Conservation (phyloP, 192 early-diverging fungal species). For the Thamnidium elegans region DNA sequence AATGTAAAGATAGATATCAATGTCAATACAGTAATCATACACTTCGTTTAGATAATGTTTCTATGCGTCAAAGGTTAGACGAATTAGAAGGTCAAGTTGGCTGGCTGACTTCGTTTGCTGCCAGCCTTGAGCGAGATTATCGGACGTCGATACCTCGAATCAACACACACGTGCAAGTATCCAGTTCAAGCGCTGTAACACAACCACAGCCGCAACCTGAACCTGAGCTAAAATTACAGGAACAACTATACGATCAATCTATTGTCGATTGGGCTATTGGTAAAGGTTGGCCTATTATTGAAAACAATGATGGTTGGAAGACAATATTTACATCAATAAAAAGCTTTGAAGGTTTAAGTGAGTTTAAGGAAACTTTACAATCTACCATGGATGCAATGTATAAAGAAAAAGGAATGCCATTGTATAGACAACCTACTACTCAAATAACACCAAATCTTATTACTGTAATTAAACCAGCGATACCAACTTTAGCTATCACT, state of each 20-base stretch:
- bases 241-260: background rate
- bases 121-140: conserved; percentile 3
- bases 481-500: too few relatives aligned
- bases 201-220: background rate
- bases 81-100: conserved; percentile 6
- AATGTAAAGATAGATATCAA: conserved; percentile 14
- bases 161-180: background rate
- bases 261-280: conserved; percentile 1
- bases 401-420: too few relatives aligned
- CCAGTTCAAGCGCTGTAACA: too few relatives aligned
- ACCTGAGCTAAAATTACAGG: too few relatives aligned
- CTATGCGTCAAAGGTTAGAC: conserved; percentile 12
- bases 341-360: conserved; percentile 8
- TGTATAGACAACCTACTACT: too few relatives aligned
- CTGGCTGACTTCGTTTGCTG: conserved; percentile 1
- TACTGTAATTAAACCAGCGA: too few relatives aligned
- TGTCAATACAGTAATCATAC: conserved; percentile 15
- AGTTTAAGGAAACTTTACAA: background rate
- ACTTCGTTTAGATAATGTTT: conserved; percentile 7
- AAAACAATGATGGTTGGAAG: background rate
- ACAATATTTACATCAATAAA: conserved; percentile 17
- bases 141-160: background rate
- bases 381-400: too few relatives aligned
- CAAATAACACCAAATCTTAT: too few relatives aligned
- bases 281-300: conserved; percentile 11